Evolutionary conservation across 352 stramenopile species (phyloP), one percentile per base, ranked within the genome.

Genomic region (Globisporangium cederbergense): DNA sequence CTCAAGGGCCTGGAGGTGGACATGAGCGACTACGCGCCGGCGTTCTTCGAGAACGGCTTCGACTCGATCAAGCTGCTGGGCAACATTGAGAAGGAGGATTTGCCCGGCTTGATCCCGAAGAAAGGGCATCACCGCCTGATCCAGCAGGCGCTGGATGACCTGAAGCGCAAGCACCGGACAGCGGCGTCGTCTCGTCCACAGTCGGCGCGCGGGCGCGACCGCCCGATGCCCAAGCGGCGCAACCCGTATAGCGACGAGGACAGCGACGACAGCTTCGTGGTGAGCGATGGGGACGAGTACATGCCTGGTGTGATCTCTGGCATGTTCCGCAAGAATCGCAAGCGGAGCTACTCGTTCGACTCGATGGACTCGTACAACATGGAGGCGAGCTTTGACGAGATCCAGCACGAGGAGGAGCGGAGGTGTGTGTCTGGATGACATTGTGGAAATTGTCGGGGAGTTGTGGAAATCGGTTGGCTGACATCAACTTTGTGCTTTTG

Each of bases 1-100:
- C 76, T 96, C 18, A 72, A 77, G 66, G 68, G 73, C 2, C 68
- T 96, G 16, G 81, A 79, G 16, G 82, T 91, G 7, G 83, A 94
- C 62, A 96, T 96, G 87, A 93, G 83, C 32, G 74, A 87, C 54
- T 96, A 96, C 62, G 82, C 77, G n/a, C 72, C 75, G 14, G 76
- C 85, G 30, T 93, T 96, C 64, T 93, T 96, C 46, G 87, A 94
- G 53, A 94, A 96, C 57, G 85, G 87, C 1, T 96, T 96, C 51
- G 87, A 96, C 60, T 93, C 85, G 56, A 87, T 96, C 60, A 92
- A 96, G 67, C 70, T 94, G 28, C 70, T 96, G 10, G 87, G 79
- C 54, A 84, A 79, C 3, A 88, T 96, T 30, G 83, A 90, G 62
- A 75, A 88, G 28, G 71, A 71, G 1, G 87, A 96, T 56, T 55